Conservation (phyloP, 1,139 yeast species). For the Scheffersomyces insectosa region DNA sequence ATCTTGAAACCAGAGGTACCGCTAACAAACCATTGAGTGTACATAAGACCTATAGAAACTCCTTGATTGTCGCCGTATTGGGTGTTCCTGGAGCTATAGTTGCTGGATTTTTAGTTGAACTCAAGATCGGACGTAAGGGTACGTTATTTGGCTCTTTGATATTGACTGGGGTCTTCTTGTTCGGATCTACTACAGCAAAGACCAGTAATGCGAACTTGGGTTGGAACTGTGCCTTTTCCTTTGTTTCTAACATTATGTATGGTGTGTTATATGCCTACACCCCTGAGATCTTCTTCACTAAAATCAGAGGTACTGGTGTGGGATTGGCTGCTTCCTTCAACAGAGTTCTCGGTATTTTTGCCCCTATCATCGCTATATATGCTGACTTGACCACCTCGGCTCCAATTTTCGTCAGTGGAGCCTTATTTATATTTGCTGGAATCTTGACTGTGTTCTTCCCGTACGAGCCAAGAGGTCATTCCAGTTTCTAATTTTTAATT, state of each 20-base stretch:
- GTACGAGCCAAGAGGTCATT: conserved; percentile 35
- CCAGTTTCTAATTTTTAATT: conserved; percentile 12
- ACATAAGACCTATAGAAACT: conserved; percentile 37
- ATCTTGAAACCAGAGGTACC: conserved; percentile 33
- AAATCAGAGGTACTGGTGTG: conserved; percentile 43
- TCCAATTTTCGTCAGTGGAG: conserved; percentile 46
- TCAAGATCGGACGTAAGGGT: conserved; percentile 43
- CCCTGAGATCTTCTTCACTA: conserved; percentile 44
- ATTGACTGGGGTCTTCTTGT: conserved; percentile 41
- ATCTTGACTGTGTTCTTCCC: conserved; percentile 37
- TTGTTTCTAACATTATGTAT: conserved; percentile 43
- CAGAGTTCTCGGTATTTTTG: conserved; percentile 43
- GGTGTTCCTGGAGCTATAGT: conserved; percentile 45
- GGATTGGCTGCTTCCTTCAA: conserved; percentile 46
- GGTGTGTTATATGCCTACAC: conserved; percentile 49
- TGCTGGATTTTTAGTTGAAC: conserved; percentile 41
- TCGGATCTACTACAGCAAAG: conserved; percentile 44
- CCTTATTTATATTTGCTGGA: conserved; percentile 39
- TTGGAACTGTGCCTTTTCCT: conserved; percentile 47
- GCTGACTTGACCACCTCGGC: conserved; percentile 45
- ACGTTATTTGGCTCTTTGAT: conserved; percentile 33
- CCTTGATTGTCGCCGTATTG: conserved; percentile 41
- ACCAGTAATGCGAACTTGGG: conserved; percentile 39
- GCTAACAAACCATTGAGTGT: conserved; percentile 35
- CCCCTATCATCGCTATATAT: conserved; percentile 45